These are phyloP conservation scores for Hemerocallis citrina DNA, from an alignment of 106 monocot genomes.

Conservation along the genomic window DNA sequence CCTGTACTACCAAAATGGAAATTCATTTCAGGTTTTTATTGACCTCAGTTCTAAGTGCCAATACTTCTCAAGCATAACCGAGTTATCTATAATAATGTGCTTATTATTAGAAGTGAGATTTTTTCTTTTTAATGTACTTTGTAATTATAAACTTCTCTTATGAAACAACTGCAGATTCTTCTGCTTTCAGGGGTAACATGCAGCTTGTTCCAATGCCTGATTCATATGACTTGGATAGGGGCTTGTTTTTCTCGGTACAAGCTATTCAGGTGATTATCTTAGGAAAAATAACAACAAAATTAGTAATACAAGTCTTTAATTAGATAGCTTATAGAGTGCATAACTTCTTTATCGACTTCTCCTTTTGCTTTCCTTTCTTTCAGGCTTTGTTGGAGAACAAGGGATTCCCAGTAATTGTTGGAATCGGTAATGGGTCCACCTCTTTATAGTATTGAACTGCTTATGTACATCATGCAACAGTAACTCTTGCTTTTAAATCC, in stretches of 20 bases:
- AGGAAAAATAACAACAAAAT: neutral
- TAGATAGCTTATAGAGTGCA: neutral
- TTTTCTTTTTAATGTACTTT: neutral
- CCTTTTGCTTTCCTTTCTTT: conserved; percentile 15
- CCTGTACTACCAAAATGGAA: conserved; percentile 63
- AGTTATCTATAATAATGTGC: too few relatives aligned
- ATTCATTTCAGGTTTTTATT: conserved; percentile 62
- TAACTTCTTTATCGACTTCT: neutral
- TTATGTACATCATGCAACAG: neutral
- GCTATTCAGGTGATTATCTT: conserved; percentile 69
- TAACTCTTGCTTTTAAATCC: too few relatives aligned
- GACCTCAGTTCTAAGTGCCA: neutral
- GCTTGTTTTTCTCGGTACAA: conserved; percentile 91
- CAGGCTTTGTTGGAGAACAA: conserved; percentile 93
- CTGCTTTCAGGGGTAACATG: conserved; percentile 54
- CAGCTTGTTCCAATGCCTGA: conserved; percentile 81
- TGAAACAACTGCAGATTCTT: conserved; percentile 68
- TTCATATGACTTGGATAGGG: conserved; percentile 92
- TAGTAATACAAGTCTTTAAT: neutral
- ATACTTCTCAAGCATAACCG: too few relatives aligned
- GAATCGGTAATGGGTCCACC: conserved; percentile 61
- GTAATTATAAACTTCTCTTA: conserved; percentile 28
- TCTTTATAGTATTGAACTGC: too few relatives aligned
- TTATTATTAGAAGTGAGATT: too few relatives aligned
- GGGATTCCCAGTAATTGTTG: conserved; percentile 91